Evolutionary conservation across 2,329 filamentous ascomycete genomes (phyloP).

Genomic region (Botryosphaeria dothidea): DNA sequence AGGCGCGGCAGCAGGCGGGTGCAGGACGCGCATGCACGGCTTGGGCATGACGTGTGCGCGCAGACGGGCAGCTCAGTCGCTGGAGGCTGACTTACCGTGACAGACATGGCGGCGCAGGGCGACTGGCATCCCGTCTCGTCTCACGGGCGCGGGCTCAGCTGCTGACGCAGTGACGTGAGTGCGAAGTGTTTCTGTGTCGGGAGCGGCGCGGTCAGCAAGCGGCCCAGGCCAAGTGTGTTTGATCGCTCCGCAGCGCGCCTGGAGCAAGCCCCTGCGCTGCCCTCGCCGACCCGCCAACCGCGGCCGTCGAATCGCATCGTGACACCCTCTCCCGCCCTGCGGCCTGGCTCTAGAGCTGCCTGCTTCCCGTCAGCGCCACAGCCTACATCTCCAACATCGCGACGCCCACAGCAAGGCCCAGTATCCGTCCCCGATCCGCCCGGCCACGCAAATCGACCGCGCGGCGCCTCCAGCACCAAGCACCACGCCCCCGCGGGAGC

Average conservation of each 20-base stretch:
- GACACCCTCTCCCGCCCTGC: conserved; percentile 12
- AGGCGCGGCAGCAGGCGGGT: neutral
- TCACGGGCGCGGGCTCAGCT: conserved; percentile 5
- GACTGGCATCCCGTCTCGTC: conserved; percentile 11
- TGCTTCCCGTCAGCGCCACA: conserved; percentile 19
- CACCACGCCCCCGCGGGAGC: conserved; percentile 5
- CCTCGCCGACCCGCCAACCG: conserved; percentile 17
- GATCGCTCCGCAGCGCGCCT: conserved; percentile 16
- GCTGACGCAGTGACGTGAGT: conserved; percentile 17
- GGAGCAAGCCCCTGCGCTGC: neutral
- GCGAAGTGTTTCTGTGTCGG: conserved; percentile 11
- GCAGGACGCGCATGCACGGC: neutral
- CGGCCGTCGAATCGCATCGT: conserved; percentile 18
- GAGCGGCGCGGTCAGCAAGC: conserved; percentile 16
- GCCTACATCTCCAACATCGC: conserved; percentile 7
- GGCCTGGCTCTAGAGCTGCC: conserved; percentile 11
- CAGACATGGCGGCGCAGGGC: conserved; percentile 44
- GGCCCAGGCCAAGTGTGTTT: conserved; percentile 15
- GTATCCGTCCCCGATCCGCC: neutral
- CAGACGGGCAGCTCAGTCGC: no score
- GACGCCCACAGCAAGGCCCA: neutral
- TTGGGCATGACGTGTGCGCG: neutral
- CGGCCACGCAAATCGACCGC: neutral
- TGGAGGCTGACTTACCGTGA: conserved; percentile 40
- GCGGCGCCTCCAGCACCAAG: neutral